Evolutionary conservation across 805 yeast genomes (phyloP).

Genomic region (Blastobotrys muscicola): DNA sequence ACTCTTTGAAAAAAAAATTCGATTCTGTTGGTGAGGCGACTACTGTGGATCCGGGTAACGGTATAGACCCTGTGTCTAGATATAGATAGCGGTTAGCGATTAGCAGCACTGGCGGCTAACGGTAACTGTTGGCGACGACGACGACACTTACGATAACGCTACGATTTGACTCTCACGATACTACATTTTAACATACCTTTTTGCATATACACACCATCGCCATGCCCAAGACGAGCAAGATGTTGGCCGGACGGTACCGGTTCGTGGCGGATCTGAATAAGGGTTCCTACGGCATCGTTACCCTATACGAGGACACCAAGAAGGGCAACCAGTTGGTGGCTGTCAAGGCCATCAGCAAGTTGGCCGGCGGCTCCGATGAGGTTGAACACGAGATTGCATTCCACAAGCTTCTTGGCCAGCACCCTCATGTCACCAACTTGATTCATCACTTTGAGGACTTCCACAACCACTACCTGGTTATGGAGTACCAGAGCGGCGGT

Average conservation of each 20-base stretch:
- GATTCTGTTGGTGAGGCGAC: too few species aligned
- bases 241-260: constrained; percentile 53
- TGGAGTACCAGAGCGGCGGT: constrained; percentile 81
- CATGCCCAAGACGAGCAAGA: constrained; percentile 10
- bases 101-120: too few species aligned
- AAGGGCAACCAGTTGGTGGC: constrained; percentile 54
- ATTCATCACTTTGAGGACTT: constrained; percentile 53
- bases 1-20: too few species aligned
- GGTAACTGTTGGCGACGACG: background rate
- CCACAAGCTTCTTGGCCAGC: constrained; percentile 64
- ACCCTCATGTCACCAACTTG: constrained; percentile 69
- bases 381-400: constrained; percentile 50
- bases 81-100: too few species aligned
- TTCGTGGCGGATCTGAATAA: constrained; percentile 60
- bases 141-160: constrained; percentile 4
- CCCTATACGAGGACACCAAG: constrained; percentile 66
- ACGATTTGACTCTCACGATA: background rate
- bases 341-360: constrained; percentile 54
- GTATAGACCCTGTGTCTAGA: too few species aligned
- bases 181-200: background rate
- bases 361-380: constrained; percentile 11
- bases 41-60: too few species aligned
- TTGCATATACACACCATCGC: background rate
- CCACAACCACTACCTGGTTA: constrained; percentile 47
- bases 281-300: constrained; percentile 90